Evolutionary conservation across 257 asterid genomes (phyloP), one percentile per base, ranked within the genome.

Genomic region (Salvia rosmarinus): DNA sequence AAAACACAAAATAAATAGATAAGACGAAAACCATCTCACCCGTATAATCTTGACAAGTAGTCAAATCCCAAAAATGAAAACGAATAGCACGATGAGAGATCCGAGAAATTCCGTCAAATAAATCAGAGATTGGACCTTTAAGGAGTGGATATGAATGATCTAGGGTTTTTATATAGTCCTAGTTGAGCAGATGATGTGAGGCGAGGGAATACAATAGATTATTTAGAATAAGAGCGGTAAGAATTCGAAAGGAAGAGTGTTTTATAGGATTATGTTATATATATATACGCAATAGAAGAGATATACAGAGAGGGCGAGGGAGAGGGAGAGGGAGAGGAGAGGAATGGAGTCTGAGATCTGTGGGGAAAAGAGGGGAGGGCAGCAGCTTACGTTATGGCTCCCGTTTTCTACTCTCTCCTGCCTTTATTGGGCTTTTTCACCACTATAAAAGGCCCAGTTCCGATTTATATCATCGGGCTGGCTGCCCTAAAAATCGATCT

Each of bases 161-260:
- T 84, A 84, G 83, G 86, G 86, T 82, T 77, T 71, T 40, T 35
- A 34, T 43, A 35, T 5, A 0, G 72, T 60, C 46, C 44, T 42
- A 37, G n/a, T 35, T 40, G 37, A 37, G 57, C 57, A 50, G 63
- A 52, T 6, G 44, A 16, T 25, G 58, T 68, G 76, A 28, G 23
- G 59, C 65, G 76, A 44, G 68, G 76, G 71, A 13, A 20, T 14
- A 14, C 6, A 6, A 44, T 37, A 34, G 23, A 49, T 4, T 9
- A 20, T 5, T 0, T 19, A 25, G 69, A 56, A 75, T 69, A 42
- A 49, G 76, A 82, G 87, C 84, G 87, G 84, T 49, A 80, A 76
- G 80, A 79, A 78, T 80, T 85, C 79, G 81, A 82, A 85, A 73
- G 10, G n/a, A 20, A 6, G 44, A 13, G 79, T 73, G 78, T 76